Evolutionary conservation across 2,329 filamentous ascomycete species (phyloP).

Genomic region (Juglanconis oblonga): DNA sequence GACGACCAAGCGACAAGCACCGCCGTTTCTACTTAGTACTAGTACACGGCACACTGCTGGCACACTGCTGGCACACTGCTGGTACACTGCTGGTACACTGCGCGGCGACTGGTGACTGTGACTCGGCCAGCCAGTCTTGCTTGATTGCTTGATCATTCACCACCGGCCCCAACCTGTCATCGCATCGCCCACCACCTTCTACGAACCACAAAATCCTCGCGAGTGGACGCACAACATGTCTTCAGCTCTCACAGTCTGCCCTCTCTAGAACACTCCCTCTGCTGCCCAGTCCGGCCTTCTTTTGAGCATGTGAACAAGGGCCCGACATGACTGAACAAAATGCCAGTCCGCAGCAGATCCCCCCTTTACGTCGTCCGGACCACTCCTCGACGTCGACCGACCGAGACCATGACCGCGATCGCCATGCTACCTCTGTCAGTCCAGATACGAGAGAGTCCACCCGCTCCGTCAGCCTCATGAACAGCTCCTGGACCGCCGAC

Average conservation of each 20-base stretch:
- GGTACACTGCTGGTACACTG: too few relatives aligned
- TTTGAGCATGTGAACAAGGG: slow-evolving; percentile 15
- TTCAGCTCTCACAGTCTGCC: slow-evolving; percentile 3
- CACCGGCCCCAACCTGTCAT: too few relatives aligned
- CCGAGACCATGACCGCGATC: background rate
- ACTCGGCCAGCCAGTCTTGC: too few relatives aligned
- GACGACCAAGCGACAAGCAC: too few relatives aligned
- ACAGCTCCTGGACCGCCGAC: slow-evolving; percentile 15
- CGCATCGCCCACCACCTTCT: background rate
- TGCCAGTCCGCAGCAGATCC: slow-evolving; percentile 13
- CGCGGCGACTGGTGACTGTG: too few relatives aligned
- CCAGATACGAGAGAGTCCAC: slow-evolving; percentile 44
- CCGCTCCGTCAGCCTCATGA: slow-evolving; percentile 28
- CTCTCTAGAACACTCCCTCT: slow-evolving; percentile 8
- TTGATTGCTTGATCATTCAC: too few relatives aligned
- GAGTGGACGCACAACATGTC: slow-evolving; percentile 16
- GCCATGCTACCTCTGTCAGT: slow-evolving; percentile 28
- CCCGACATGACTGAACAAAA: slow-evolving; percentile 20
- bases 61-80: too few relatives aligned
- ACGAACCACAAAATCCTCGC: too few relatives aligned
- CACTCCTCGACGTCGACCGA: background rate
- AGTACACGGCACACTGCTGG: too few relatives aligned
- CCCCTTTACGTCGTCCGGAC: slow-evolving; percentile 6
- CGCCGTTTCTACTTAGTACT: too few relatives aligned
- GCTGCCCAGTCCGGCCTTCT: slow-evolving; percentile 3